Conservation (phyloP, 768 basidiomycete genomes). For the Suillus ampliporus region DNA sequence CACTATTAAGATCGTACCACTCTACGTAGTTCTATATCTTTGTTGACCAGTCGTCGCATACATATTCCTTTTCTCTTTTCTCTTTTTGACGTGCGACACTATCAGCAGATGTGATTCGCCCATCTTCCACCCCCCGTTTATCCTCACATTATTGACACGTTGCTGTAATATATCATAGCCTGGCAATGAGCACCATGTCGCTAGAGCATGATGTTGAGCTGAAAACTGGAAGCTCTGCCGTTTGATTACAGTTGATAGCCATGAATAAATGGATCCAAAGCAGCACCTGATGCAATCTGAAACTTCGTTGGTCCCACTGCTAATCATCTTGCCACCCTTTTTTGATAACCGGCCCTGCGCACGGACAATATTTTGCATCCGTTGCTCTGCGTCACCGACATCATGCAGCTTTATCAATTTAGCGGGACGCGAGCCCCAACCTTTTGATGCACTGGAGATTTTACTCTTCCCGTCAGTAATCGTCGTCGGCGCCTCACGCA, state of each 20-base stretch:
- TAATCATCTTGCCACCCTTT: conserved; percentile 76
- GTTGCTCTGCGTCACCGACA: conserved; percentile 62
- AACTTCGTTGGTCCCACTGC: conserved; percentile 77
- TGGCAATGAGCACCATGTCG: neutral
- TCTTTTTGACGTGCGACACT: too few species aligned
- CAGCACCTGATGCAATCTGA: conserved; percentile 70
- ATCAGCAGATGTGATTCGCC: too few species aligned
- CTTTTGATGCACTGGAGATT: conserved; percentile 12
- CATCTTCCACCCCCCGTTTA: too few species aligned
- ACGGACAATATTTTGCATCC: conserved; percentile 88
- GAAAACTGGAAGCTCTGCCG: too few species aligned
- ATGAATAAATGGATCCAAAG: conserved; percentile 61
- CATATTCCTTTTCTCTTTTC: too few species aligned
- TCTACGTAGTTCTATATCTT: too few species aligned
- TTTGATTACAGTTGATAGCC: conserved; percentile 21
- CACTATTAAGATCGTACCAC: too few species aligned
- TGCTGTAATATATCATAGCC: neutral
- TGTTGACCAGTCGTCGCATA: too few species aligned
- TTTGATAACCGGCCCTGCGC: conserved; percentile 81
- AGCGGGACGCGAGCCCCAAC: conserved; percentile 1
- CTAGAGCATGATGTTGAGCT: neutral
- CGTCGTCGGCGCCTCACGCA: conserved; percentile 77
- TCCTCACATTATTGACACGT: too few species aligned
- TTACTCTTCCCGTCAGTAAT: conserved; percentile 36
- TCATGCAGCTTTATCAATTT: conserved; percentile 24